Evolutionary conservation across 108 stramenopile genomes (phyloP).

Genomic region (Pseudonitzschia delicatissima): DNA sequence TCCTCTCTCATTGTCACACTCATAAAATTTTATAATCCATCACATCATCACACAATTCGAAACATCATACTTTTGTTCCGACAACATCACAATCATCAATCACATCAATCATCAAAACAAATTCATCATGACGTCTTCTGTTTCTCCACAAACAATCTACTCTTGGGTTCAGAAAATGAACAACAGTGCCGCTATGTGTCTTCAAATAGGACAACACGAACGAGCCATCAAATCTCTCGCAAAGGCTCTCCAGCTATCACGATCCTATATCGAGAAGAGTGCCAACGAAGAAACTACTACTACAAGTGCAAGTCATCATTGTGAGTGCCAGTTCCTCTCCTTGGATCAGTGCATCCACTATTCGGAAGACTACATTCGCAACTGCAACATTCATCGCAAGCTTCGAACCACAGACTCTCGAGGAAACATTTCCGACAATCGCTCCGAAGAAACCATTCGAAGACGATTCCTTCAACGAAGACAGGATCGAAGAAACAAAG

Average conservation of each 20-base stretch:
- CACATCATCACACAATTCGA: too few relatives aligned
- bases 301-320: neutral
- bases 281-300: neutral
- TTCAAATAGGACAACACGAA: slow-evolving; percentile 20
- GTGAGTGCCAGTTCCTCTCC: slow-evolving; percentile 5
- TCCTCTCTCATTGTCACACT: too few relatives aligned
- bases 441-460: neutral
- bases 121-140: too few relatives aligned
- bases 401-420: neutral
- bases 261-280: neutral
- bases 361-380: slow-evolving; percentile 3
- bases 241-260: slow-evolving; percentile 12
- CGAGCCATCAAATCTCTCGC: slow-evolving; percentile 17
- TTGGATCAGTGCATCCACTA: slow-evolving; percentile 19
- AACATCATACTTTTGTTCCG: too few relatives aligned
- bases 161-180: neutral
- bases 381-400: neutral
- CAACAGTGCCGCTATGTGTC: slow-evolving; percentile 14
- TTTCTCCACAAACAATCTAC: too few relatives aligned
- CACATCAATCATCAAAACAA: too few relatives aligned
- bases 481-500: neutral
- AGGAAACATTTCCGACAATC: neutral
- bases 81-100: too few relatives aligned
- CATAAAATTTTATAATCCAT: too few relatives aligned
- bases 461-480: neutral